Conservation (phyloP, 2,329 filamentous ascomycete species). For the Botrytis medusae region DNA sequence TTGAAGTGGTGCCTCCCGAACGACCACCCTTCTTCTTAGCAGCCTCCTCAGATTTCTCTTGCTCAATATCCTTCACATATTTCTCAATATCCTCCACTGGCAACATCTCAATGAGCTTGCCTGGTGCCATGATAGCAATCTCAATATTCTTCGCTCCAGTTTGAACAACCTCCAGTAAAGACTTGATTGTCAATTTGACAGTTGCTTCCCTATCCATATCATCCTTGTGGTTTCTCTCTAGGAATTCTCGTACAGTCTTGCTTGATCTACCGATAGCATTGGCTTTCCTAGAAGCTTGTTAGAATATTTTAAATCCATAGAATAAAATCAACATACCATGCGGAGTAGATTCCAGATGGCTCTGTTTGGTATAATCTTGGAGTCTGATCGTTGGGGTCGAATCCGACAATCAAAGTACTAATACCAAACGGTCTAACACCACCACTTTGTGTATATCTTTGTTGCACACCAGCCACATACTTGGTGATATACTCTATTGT, state of each 20-base stretch:
- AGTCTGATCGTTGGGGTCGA: slow-evolving; percentile 86
- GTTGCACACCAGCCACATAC: slow-evolving; percentile 96
- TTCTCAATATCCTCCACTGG: slow-evolving; percentile 94
- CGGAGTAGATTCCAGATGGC: slow-evolving; percentile 98
- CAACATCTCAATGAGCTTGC: slow-evolving; percentile 88
- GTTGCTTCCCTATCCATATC: slow-evolving; percentile 96
- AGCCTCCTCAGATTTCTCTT: slow-evolving; percentile 98
- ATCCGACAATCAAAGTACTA: slow-evolving; percentile 97
- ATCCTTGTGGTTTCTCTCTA: slow-evolving; percentile 98
- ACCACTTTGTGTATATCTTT: slow-evolving; percentile 98
- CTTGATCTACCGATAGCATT: slow-evolving; percentile 97
- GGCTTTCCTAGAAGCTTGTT: slow-evolving; percentile 72
- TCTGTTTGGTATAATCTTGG: slow-evolving; percentile 96
- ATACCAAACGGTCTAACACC: slow-evolving; percentile 98
- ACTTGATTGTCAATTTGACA: slow-evolving; percentile 97
- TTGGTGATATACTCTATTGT: slow-evolving; percentile 99
- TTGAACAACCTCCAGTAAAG: slow-evolving; percentile 94
- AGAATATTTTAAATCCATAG: slow-evolving; percentile 14
- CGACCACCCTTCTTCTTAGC: slow-evolving; percentile 91
- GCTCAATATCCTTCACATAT: slow-evolving; percentile 98
- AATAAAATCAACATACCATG: slow-evolving; percentile 66
- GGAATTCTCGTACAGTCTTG: slow-evolving; percentile 98
- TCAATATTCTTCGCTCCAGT: slow-evolving; percentile 99
- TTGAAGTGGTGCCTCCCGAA: slow-evolving; percentile 69
- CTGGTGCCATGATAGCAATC: slow-evolving; percentile 96